These are phyloP conservation scores for Spergularia marina DNA, from an alignment of 148 eudicot species.

Conservation along the genomic window DNA sequence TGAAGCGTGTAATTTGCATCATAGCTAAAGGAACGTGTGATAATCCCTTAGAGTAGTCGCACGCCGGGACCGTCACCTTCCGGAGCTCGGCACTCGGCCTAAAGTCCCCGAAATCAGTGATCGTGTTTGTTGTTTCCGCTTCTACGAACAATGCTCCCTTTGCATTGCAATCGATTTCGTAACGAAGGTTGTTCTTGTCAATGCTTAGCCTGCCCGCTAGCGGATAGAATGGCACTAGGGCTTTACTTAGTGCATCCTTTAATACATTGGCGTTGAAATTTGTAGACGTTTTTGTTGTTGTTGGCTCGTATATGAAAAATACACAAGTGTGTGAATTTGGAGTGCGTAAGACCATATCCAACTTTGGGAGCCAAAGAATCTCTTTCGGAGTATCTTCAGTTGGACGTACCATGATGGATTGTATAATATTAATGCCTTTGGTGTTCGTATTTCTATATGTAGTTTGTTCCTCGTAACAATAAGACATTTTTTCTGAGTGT, in stretches of 20 bases:
- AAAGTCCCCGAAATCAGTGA: conserved; percentile 38
- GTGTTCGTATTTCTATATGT: background rate
- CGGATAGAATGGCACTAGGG: conserved; percentile 15
- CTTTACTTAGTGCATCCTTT: background rate
- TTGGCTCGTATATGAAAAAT: background rate
- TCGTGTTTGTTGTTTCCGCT: conserved; percentile 21
- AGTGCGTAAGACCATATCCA: conserved; percentile 12
- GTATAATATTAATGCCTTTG: background rate
- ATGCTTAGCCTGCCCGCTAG: conserved; percentile 22
- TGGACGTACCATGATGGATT: conserved; percentile 26
- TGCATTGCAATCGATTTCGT: conserved; percentile 31
- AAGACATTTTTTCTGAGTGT: too few relatives aligned
- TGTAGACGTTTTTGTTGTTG: too few relatives aligned
- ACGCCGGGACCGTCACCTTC: conserved; percentile 25
- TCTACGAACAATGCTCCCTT: conserved; percentile 31
- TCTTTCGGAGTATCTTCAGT: conserved; percentile 23
- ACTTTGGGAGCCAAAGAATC: conserved; percentile 28
- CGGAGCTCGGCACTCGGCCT: conserved; percentile 33
- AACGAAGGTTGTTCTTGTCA: conserved; percentile 16
- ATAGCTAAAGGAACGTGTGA: conserved; percentile 33
- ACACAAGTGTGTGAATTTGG: too few relatives aligned
- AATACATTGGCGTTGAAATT: background rate
- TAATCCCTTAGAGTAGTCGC: conserved; percentile 37
- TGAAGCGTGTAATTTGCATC: conserved; percentile 19
- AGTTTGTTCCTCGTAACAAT: too few relatives aligned